Evolutionary conservation across 2,329 filamentous ascomycete species (phyloP), one percentile per base, ranked within the genome.

Genomic region (Cladosporium oxysporum): DNA sequence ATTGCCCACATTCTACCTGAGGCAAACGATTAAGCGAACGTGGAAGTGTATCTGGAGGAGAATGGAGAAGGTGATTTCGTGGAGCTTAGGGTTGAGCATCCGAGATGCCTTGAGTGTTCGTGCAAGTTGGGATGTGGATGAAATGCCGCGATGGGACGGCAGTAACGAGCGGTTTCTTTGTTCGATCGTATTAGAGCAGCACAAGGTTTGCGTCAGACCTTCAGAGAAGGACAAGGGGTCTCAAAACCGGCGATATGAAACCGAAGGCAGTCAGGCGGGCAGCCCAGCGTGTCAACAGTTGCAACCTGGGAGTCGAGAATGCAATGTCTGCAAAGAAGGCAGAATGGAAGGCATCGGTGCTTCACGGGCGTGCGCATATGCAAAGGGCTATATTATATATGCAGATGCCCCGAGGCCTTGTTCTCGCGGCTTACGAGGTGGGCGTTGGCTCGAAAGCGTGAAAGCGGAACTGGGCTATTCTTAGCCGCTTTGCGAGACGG

Each of bases 131-230:
- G n/a, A 23, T n/a, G 26, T n/a, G 29, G 21, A 33, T 55, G 12
- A 18, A 5, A 59, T 14, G 26, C 3, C 21, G 57, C 4, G 37
- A 26, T 47, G 35, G 16, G 6, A n/a, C 26, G 57, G 21, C 18
- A 26, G 37, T 44, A 12, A 41, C 12, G 35, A 29, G 37, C 57
- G 37, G 55, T 58, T 58, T 41, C 41, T 47, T 59, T 47, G 57
- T 59, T 29, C 37, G 29, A 44, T 35, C 57, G 57, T 35, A 37
- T 31, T 12, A 26, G 23, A 31, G 57, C 57, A 23, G 47, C 23
- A 37, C 37, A 59, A 37, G 37, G 57, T 59, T 59, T 59, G 55
- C 35, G 87, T 86, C 57, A 79, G 59, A 82, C 85, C 41, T 71
- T 78, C 26, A 73, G 75, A 53, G 74, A 76, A 60, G 74, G 72